Base-by-base conservation (phyloP, 768 basidiomycete genomes). In the Pleurotus cornucopiae region DNA sequence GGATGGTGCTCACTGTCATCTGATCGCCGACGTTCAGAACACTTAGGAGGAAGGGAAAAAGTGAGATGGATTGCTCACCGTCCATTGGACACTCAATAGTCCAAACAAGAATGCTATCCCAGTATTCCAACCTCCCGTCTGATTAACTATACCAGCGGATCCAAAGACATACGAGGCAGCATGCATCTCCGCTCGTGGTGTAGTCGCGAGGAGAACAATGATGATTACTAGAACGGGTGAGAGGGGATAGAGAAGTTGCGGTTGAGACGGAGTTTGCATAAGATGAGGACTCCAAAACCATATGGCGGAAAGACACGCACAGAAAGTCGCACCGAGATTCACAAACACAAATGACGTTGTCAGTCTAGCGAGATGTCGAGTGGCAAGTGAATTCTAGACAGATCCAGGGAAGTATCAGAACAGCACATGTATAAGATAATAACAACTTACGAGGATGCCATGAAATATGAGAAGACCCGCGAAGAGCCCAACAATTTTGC, bases 61-160 rank as follows among this genome's bases (percentile, higher is more conserved):
- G 45, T 20, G 49, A 34, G 13, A 43, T 18, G 4, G 16, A 30
- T 23, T 16, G 72, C 85, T 34, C 62, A 90, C 86, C 61, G 89
- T 91, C 89, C 91, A 93, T 66, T 93, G 91, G 18, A 95, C 93
- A 57, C 85, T 88, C 25, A 94, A 76, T 49, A 94, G 70, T 21
- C 92, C 93, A 61, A 96, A 86, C 18, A 92, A 73, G 73, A 94
- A 93, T 0, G 91, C 86, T 44, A 95, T 73, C 0, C 92, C 92
- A 40, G 78, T 81, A 61, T 84, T 86, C 80, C 84, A 86, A 57
- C 87, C 91, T 25, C 90, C 89, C 0, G 91, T 87, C 62, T 85
- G 81, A 67, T 96, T 96, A 46, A 83, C 71, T 49, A 91, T 67
- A n/a, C 89, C 89, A 3, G 68, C 77, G 21, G 82, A 76, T 12